Evolutionary conservation across 306 rosid species (phyloP).

Genomic region (Phaseolus lunatus): DNA sequence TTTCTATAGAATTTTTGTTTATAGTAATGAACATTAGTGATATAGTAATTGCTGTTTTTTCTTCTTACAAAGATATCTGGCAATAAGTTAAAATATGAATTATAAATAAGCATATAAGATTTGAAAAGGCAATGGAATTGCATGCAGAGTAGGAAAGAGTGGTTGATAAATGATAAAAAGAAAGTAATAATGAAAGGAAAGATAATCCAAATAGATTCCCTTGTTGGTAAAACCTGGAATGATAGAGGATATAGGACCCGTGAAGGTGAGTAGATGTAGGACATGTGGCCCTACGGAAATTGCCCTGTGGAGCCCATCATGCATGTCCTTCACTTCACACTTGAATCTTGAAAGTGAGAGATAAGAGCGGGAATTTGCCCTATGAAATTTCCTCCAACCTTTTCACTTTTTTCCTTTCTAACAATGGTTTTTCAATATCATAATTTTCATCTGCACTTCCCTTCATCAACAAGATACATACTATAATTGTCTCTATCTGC

Average conservation of each 20-base stretch:
- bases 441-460: background rate
- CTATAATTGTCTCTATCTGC: background rate
- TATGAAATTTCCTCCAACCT: slow-evolving; percentile 38
- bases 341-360: slow-evolving; percentile 21
- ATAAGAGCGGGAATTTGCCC: slow-evolving; percentile 12
- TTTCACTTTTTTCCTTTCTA: slow-evolving; percentile 24
- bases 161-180: background rate
- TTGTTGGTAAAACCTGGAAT: slow-evolving; percentile 11
- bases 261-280: slow-evolving; percentile 32
- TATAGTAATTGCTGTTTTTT: too few relatives aligned
- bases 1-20: too few relatives aligned
- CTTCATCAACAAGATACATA: slow-evolving; percentile 11
- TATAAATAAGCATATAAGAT: too few relatives aligned
- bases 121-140: too few relatives aligned
- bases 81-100: too few relatives aligned
- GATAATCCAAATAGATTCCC: slow-evolving; percentile 28
- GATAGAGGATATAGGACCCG: slow-evolving; percentile 42
- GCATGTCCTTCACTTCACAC: slow-evolving; percentile 42
- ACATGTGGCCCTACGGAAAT: slow-evolving; percentile 44
- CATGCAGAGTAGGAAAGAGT: background rate
- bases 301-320: slow-evolving; percentile 48
- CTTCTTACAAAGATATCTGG: too few relatives aligned
- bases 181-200: background rate
- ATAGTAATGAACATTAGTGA: too few relatives aligned
- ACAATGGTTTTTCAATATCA: background rate